Evolutionary conservation across 495 filamentous ascomycete genomes (phyloP), one percentile per base, ranked within the genome.

Genomic region (Lophiostoma macrostomum): DNA sequence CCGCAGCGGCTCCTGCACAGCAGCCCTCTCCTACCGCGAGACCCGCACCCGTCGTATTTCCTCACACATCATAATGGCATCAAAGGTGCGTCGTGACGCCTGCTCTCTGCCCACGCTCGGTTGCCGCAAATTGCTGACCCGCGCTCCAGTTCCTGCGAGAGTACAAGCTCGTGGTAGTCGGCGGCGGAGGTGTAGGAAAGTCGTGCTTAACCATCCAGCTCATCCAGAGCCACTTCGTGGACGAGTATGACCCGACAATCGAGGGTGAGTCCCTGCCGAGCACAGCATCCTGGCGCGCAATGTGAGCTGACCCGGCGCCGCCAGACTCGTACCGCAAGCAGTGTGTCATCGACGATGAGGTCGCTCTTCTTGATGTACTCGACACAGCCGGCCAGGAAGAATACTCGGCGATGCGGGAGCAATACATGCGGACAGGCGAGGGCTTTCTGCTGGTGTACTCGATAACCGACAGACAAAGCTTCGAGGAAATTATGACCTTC

Each of bases 271-370:
- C 16, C n/a, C 23, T 31, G 18, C 39, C 29, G 25, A 36, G 29
- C 29, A 20, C n/a, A 19, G 32, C 27, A 34, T 24, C 50, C 45
- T 41, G n/a, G 45, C 43, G 62, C 31, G 20, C 27, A 3, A 42
- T 60, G 65, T 56, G 69, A 56, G 51, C 50, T 41, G 27, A 31
- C 42, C 43, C 32, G 36, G n/a, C n/a, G n/a, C n/a, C n/a, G n/a
- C n/a, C 37, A 98, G 93, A 98, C 70, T 97, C 93, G 54, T 98
- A 98, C 77, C 91, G 93, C 73, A 98, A 98, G 83, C 91, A 97
- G 80, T 97, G 94, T 69, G 84, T 94, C 48, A 94, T 98, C 70
- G 93, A 98, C 69, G 93, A 96, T 63, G 93, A 97, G 71, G 88
- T 96, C 58, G 94, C 93, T 35, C 80, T 96, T 46, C 84, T 98